These are phyloP conservation scores for Sophora flavescens DNA, from an alignment of 306 rosid species.

Conservation along the genomic window DNA sequence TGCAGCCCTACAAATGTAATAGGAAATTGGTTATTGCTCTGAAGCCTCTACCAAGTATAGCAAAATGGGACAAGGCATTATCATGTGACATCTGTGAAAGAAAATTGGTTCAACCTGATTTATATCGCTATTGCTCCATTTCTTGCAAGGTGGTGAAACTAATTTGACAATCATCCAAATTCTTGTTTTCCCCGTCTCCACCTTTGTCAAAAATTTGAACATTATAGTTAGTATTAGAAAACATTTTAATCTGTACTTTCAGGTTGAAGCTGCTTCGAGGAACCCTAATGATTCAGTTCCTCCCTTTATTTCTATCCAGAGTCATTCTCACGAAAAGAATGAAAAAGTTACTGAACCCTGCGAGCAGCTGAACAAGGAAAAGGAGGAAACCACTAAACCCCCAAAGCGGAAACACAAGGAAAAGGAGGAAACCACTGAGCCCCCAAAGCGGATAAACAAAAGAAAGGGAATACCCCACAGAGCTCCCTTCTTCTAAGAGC, in stretches of 20 bases:
- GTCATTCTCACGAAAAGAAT: not conserved
- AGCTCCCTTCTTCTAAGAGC: slow-evolving; percentile 48
- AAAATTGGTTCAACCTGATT: slow-evolving; percentile 38
- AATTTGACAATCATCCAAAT: not conserved
- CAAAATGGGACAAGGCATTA: not conserved
- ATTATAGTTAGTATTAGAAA: not conserved
- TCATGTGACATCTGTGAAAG: slow-evolving; percentile 43
- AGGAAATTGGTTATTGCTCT: slow-evolving; percentile 41
- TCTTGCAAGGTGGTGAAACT: slow-evolving; percentile 46
- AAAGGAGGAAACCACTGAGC: no score
- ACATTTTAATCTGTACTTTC: slow-evolving; percentile 22
- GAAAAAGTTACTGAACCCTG: not conserved
- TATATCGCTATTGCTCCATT: slow-evolving; percentile 46
- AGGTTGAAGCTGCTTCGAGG: slow-evolving; percentile 42
- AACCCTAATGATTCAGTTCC: slow-evolving; percentile 44
- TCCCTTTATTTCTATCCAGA: slow-evolving; percentile 31
- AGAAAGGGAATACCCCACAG: slow-evolving; percentile 54
- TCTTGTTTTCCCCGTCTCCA: not conserved
- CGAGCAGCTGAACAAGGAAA: not conserved
- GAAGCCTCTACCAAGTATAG: slow-evolving; percentile 48
- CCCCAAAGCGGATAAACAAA: not conserved
- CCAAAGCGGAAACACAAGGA: not conserved
- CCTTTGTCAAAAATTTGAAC: not conserved
- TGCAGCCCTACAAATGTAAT: slow-evolving; percentile 51
- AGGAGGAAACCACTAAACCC: not conserved